Evolutionary conservation across 2,329 filamentous ascomycete genomes (phyloP), one percentile per base, ranked within the genome.

Genomic region (Ophiostoma sp.): DNA sequence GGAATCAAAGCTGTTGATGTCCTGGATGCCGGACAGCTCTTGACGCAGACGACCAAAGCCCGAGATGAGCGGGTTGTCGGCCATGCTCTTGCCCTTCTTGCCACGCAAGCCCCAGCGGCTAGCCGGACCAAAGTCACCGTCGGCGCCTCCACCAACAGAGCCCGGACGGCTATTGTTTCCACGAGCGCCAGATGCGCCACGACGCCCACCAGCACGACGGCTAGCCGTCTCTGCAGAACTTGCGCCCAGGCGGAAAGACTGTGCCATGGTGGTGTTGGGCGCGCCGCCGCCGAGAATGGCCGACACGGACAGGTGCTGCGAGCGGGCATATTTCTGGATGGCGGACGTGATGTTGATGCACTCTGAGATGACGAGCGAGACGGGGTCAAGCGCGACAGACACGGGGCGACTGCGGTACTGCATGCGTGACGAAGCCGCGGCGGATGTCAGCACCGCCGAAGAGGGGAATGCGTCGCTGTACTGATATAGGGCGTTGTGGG

Each of bases 321-420:
- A 98, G 77, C 96, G 92, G 76, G 94, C 93, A 88, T 98, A 92
- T 84, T 99, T 99, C 80, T 97, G 95, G 88, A 99, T 98, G 75
- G 95, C 94, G 75, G 95, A 98, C 17, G 96, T 98, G 84, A 99
- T 95, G 63, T 95, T 95, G 80, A 98, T 98, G 83, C 96, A 99
- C 90, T 99, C 96, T 83, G 95, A 97, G 76, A 97, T 97, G 77
- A 99, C 94, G 78, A 99, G 86, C 68, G 94, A 95, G 73, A 97
- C 91, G 1, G 95, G 94, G 79, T 97, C 93, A 77, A 97, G 92
- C 59, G 95, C 93, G 75, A 97, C 93, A 45, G 93, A 89, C 42
- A 95, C 87, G 7, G 88, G 88, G 22, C 87, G 86, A 78, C 85
- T 89, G 78, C 88, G 84, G 78, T 89, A 90, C 77, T 88, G 86